These are phyloP conservation scores for Penicillium sp. DNA, from an alignment of 2,329 filamentous ascomycete genomes.

Conservation along the genomic window DNA sequence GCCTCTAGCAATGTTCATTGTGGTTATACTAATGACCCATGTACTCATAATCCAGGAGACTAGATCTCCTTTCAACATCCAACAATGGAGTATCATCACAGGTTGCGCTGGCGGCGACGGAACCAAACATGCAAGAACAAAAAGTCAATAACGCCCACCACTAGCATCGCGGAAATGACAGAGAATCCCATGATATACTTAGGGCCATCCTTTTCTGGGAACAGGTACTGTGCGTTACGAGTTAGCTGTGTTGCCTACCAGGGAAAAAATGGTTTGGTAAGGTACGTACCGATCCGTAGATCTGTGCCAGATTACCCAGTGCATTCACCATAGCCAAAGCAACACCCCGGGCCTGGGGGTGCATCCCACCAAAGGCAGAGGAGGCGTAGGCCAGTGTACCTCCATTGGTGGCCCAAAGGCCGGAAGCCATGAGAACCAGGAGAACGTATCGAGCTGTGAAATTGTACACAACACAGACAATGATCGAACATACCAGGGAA, in stretches of 20 bases:
- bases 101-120: slow-evolving; percentile 9
- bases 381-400: slow-evolving; percentile 54
- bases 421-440: slow-evolving; percentile 57
- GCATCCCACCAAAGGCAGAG: slow-evolving; percentile 53
- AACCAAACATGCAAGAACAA: slow-evolving; percentile 28
- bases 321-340: slow-evolving; percentile 55
- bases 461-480: slow-evolving; percentile 50
- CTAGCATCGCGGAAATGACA: slow-evolving; percentile 38
- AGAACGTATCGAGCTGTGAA: slow-evolving; percentile 56
- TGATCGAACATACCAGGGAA: slow-evolving; percentile 40
- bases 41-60: background rate
- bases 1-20: background rate
- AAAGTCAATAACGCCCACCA: slow-evolving; percentile 32
- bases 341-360: slow-evolving; percentile 53
- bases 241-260: background rate
- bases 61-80: slow-evolving; percentile 36
- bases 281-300: slow-evolving; percentile 48
- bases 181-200: slow-evolving; percentile 51
- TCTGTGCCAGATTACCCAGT: slow-evolving; percentile 56
- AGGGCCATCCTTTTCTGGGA: slow-evolving; percentile 50
- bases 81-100: background rate
- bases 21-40: background rate
- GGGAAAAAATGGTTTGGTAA: background rate
- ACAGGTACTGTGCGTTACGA: slow-evolving; percentile 45
- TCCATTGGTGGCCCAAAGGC: slow-evolving; percentile 56